Evolutionary conservation across 768 basidiomycete genomes (phyloP).

Genomic region (Infundibulicybe gibba): DNA sequence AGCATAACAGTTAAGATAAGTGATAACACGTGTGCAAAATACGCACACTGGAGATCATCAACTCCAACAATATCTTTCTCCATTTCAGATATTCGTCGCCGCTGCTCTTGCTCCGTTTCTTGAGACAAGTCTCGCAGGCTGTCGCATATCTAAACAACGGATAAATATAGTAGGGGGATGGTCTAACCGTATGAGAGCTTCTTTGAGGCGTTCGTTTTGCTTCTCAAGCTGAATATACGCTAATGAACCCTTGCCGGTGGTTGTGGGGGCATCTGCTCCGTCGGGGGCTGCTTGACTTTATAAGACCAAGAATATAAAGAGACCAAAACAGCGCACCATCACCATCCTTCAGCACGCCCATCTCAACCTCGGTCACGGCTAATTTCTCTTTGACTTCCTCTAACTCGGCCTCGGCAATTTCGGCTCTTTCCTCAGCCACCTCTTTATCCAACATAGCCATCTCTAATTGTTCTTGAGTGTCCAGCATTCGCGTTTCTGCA

Average conservation of each 20-base stretch:
- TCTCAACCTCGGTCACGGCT: slow-evolving; percentile 79
- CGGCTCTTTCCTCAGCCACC: slow-evolving; percentile 90
- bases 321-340: slow-evolving; percentile 18
- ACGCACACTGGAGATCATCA: slow-evolving; percentile 77
- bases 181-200: slow-evolving; percentile 77
- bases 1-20: slow-evolving; percentile 4
- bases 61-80: slow-evolving; percentile 81
- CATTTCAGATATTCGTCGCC: slow-evolving; percentile 77
- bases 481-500: slow-evolving; percentile 65
- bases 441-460: slow-evolving; percentile 96
- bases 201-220: slow-evolving; percentile 94
- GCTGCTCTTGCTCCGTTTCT: slow-evolving; percentile 84
- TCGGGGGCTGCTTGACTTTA: slow-evolving; percentile 6
- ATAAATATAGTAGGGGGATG: not conserved
- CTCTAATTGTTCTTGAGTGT: slow-evolving; percentile 88
- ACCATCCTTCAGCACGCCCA: slow-evolving; percentile 71
- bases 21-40: not conserved
- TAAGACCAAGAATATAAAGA: not conserved
- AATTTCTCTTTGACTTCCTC: slow-evolving; percentile 77
- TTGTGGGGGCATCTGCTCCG: slow-evolving; percentile 18
- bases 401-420: slow-evolving; percentile 72
- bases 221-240: slow-evolving; percentile 88
- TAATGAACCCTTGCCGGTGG: slow-evolving; percentile 51
- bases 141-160: not conserved
- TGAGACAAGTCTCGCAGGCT: slow-evolving; percentile 89